Percentiles rank a stretch among this genome's conserved stretches.
These are phyloP conservation scores for Macrolepiota albuminosa DNA, from an alignment of 768 basidiomycete genomes.

Conservation along the genomic window DNA sequence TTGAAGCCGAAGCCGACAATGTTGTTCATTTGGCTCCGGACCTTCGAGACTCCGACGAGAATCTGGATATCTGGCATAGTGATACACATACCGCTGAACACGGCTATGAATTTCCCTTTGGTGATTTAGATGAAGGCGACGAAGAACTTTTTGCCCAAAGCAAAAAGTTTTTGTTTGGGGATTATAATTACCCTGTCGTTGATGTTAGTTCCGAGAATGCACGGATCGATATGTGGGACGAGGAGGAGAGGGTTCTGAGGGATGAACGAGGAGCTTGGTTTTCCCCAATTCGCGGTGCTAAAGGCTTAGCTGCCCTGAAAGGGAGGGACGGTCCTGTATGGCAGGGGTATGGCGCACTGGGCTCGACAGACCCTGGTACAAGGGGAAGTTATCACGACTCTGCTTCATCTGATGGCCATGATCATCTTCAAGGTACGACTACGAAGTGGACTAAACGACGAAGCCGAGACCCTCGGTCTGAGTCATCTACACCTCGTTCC, in stretches of 20 bases:
- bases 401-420: slow-evolving; percentile 36
- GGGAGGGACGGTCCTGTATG: slow-evolving; percentile 36
- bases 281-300: slow-evolving; percentile 49
- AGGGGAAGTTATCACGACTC: background rate
- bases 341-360: slow-evolving; percentile 58
- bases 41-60: slow-evolving; percentile 36
- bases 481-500: slow-evolving; percentile 15
- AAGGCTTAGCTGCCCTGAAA: slow-evolving; percentile 35
- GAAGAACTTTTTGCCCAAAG: slow-evolving; percentile 76
- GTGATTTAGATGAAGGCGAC: slow-evolving; percentile 61
- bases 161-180: slow-evolving; percentile 79
- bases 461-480: slow-evolving; percentile 14
- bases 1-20: slow-evolving; percentile 55
- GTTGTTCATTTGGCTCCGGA: slow-evolving; percentile 65
- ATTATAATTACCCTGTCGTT: slow-evolving; percentile 86
- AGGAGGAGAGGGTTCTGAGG: slow-evolving; percentile 79
- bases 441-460: slow-evolving; percentile 38
- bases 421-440: slow-evolving; percentile 34
- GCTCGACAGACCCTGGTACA: slow-evolving; percentile 19
- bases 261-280: slow-evolving; percentile 74
- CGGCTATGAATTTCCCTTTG: slow-evolving; percentile 63
- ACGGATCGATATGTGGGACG: slow-evolving; percentile 63
- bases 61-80: slow-evolving; percentile 34
- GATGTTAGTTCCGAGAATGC: slow-evolving; percentile 82
- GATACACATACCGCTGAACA: slow-evolving; percentile 23